Base-by-base conservation (phyloP, 1,139 yeast species). In the Geotrichum fermentans region DNA sequence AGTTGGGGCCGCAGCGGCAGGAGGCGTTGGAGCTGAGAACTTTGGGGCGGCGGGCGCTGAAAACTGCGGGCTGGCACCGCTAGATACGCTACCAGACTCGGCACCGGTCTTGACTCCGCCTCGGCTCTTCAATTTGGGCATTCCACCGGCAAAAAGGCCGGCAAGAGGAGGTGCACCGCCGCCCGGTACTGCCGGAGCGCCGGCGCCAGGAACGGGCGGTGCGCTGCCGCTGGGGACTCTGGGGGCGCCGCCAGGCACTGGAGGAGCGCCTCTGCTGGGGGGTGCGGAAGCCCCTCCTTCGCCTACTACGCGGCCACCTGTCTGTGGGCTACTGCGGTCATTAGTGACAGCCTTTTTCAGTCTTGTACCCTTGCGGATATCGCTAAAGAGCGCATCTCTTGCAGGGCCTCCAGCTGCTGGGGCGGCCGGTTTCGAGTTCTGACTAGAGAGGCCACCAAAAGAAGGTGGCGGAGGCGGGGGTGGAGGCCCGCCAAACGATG, bases 121-220 rank as follows among this genome's bases (percentile, higher is more conserved):
- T 35, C 75, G 74, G 54, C 80, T 81, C 58, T 78, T 80, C 57
- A 88, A 71, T 60, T 84, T 86, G 7, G 96, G 96, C 64, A 88
- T 75, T 1, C 96, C 96, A 10, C 87, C 89, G 7, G 96, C 94
- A 65, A 87, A 81, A 14, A 87, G 75, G 51, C 84, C 92, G 20
- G 90, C 95, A 55, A 87, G 67, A 11, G 47, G 43, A 8, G 82
- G 83, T 2, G 71, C 71, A 17, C 43, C 41, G 16, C 28, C 41
- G 3, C 28, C 28, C n/a, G 39, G 39, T 2, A 24, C 41, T n/a
- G 66, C 45, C 13, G 53, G 43, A 26, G 49, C 46, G 14, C 32
- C 52, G 29, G 40, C 49, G 29, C 49, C 47, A 35, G 52, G 45
- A 14, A 47, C 49, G 17, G 45, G 37, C 37, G 30, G 55, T 17